Base-by-base conservation (phyloP, 169 alveolate species). In the Plasmodium berghei region DNA sequence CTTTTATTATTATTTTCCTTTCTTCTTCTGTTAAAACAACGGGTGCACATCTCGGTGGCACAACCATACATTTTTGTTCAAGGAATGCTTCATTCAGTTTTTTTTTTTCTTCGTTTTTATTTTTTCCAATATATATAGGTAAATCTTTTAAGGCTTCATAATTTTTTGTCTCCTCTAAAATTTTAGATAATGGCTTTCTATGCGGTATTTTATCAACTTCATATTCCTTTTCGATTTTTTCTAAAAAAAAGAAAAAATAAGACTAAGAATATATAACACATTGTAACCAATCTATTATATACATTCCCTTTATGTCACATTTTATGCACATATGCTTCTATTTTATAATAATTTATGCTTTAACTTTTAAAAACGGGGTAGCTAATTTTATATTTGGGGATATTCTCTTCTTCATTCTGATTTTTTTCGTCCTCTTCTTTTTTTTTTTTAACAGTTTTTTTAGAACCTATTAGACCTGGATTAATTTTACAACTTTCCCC, bases 31-130 rank as follows among this genome's bases (percentile, higher is more conserved):
- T 83, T 62, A 83, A 83, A 20, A 69, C 72, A 8, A 72, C 18
- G 2, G 72, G 71, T 16, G 90, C 75, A 62, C 86, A 83, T 40
- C 90, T 83, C 22, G 80, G 86, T n/a, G 90, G 90, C 26, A 83
- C 40, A 5, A 83, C 63, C 20, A 54, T 67, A 67, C 90, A 83
- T 69, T 83, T 48, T 18, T 83, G 52, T 18, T 71, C 86, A 22
- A 69, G 46, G 52, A 83, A 83, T 54, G 58, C 55, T 4, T 52
- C 62, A 49, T 46, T 40, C 6, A 83, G 52, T 56, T 67, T 66
- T 67, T 83, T 83, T 34, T 67, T 83, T 49, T 83, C 90, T 28
- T 18, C 34, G 16, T 40, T 55, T 67, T 85, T 55, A 69, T 83
- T 67, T 14, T n/a, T 46, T 55, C 71, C 86, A 8, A 83, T 66